phyloP scores from a whole-genome alignment of 495 filamentous ascomycete genomes.

The Lophiotrema nucula region DNA sequence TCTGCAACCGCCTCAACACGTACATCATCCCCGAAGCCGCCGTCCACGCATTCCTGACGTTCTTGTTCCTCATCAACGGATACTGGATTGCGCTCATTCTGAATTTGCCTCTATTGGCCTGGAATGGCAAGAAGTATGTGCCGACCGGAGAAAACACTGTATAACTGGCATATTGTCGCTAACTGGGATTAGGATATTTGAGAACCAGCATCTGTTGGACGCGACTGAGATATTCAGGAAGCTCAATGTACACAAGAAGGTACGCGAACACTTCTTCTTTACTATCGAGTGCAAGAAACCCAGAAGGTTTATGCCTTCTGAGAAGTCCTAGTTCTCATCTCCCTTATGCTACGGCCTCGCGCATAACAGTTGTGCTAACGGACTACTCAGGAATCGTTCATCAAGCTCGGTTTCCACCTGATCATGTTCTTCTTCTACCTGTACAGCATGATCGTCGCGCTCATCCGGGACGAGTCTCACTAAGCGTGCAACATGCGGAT shows the following conservation, averaged over 20 bases:
- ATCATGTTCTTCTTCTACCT: constrained; percentile 99
- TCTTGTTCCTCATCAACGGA: constrained; percentile 94
- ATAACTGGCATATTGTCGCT: constrained; percentile 7
- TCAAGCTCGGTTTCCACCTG: constrained; percentile 98
- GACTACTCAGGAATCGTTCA: constrained; percentile 83
- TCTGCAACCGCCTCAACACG: constrained; percentile 99
- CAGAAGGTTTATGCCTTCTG: too few relatives aligned
- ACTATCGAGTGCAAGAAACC: too few relatives aligned
- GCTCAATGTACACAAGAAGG: constrained; percentile 99
- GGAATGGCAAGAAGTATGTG: constrained; percentile 94
- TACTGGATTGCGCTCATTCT: constrained; percentile 94
- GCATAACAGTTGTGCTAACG: constrained; percentile 21
- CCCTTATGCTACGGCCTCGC: too few relatives aligned
- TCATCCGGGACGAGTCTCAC: constrained; percentile 92
- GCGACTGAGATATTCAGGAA: constrained; percentile 99
- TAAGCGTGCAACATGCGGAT: too few relatives aligned
- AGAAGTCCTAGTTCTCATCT: constrained; percentile 1
- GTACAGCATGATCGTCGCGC: constrained; percentile 98
- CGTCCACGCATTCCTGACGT: constrained; percentile 91
- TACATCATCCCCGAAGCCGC: constrained; percentile 99
- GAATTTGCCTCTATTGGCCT: constrained; percentile 88
- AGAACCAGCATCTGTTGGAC: constrained; percentile 94
- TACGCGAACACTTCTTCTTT: constrained; percentile 36
- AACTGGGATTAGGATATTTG: constrained; percentile 68
- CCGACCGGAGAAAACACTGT: not conserved